These are phyloP conservation scores for Herpotrichia juniperi DNA, from an alignment of 2,329 filamentous ascomycete species.

Conservation along the genomic window DNA sequence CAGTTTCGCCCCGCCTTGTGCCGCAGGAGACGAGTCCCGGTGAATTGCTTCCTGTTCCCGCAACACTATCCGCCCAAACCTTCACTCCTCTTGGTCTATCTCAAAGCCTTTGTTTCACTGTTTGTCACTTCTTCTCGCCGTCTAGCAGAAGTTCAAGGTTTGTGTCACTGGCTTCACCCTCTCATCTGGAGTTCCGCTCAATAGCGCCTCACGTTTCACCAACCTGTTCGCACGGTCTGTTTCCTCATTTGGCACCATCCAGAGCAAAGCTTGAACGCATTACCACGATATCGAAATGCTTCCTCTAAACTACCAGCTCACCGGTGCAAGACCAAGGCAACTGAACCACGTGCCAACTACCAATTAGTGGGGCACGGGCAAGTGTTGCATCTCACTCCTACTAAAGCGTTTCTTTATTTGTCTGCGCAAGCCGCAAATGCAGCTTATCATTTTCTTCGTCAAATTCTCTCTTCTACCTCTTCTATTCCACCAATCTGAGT, in stretches of 20 bases:
- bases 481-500: neutral
- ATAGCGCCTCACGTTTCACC: neutral
- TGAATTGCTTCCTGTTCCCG: slow-evolving; percentile 4
- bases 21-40: slow-evolving; percentile 1
- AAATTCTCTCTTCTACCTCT: neutral
- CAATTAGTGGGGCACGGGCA: too few species aligned
- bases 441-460: neutral
- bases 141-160: neutral
- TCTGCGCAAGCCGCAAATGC: neutral
- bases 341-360: too few species aligned
- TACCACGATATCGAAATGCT: neutral
- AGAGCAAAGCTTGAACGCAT: too few species aligned
- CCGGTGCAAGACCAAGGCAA: neutral
- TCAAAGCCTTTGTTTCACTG: neutral
- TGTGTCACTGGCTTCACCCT: neutral
- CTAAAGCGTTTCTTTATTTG: neutral
- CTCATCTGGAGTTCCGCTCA: neutral
- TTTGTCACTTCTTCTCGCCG: neutral
- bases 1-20: neutral
- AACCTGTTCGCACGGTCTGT: neutral
- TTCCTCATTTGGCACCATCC: neutral
- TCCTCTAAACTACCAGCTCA: neutral
- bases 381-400: neutral
- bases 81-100: neutral
- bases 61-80: neutral